These are phyloP conservation scores for Aristolochia contorta DNA, from an alignment of 164 flowering plant genomes.

Conservation along the genomic window DNA sequence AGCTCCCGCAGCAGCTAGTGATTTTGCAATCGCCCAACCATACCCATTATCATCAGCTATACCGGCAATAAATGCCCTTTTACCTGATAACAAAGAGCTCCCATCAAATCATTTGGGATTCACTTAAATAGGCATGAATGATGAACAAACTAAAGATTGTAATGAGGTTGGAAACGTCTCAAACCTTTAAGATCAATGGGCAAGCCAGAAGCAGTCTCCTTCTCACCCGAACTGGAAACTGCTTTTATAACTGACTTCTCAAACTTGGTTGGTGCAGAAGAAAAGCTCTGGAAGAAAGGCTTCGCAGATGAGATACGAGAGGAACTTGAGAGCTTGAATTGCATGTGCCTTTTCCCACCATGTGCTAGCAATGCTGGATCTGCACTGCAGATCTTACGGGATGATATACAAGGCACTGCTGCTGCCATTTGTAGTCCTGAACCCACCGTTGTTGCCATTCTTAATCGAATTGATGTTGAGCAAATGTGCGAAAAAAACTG, in stretches of 20 bases:
- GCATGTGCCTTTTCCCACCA: slow-evolving; percentile 18
- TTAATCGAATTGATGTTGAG: slow-evolving; percentile 4
- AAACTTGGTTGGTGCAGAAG: slow-evolving; percentile 20
- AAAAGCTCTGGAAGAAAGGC: slow-evolving; percentile 26
- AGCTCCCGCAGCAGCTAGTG: slow-evolving; percentile 99
- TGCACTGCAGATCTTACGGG: slow-evolving; percentile 21
- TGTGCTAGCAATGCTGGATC: slow-evolving; percentile 20
- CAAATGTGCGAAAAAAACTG: not conserved
- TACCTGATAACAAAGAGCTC: slow-evolving; percentile 37
- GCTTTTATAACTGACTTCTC: slow-evolving; percentile 45
- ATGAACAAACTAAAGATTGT: not conserved
- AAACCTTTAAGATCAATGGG: slow-evolving; percentile 78
- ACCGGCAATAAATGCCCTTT: slow-evolving; percentile 94
- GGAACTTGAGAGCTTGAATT: slow-evolving; percentile 33
- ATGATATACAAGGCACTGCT: slow-evolving; percentile 34
- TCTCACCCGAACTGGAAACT: slow-evolving; percentile 45
- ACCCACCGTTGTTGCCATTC: slow-evolving; percentile 54
- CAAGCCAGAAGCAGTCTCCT: slow-evolving; percentile 42
- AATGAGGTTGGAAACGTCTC: not conserved
- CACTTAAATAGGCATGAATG: not conserved
- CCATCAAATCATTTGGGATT: not conserved
- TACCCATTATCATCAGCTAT: slow-evolving; percentile 96
- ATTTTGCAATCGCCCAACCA: slow-evolving; percentile 99
- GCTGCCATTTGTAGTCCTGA: slow-evolving; percentile 49
- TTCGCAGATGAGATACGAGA: slow-evolving; percentile 27